Conservation (phyloP, 2,329 filamentous ascomycete genomes). For the Colletotrichum sp. region DNA sequence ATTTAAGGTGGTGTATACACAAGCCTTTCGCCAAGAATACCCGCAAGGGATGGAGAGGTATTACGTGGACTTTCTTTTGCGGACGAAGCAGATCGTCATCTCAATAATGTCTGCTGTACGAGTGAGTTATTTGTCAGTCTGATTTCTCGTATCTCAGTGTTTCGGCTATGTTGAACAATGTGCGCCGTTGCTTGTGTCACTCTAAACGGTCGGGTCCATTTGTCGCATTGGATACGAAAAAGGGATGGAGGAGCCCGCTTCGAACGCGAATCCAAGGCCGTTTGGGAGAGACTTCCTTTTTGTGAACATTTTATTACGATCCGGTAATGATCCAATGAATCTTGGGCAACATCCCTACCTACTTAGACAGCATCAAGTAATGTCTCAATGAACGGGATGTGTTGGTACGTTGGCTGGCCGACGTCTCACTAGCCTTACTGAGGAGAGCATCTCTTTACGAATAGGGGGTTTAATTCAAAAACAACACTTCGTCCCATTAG, state of each 20-base stretch:
- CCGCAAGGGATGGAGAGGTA: background rate
- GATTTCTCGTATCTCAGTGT: background rate
- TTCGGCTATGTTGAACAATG: rapidly evolving
- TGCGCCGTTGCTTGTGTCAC: background rate
- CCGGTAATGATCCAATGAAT: rapidly evolving
- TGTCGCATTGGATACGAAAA: background rate
- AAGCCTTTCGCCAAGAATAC: rapidly evolving
- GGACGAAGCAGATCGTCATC: background rate
- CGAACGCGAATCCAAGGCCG: background rate
- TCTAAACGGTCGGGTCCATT: rapidly evolving
- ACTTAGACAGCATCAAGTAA: background rate
- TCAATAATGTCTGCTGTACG: rapidly evolving
- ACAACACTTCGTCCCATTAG: too few species aligned
- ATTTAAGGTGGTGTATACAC: rapidly evolving
- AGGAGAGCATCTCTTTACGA: too few species aligned
- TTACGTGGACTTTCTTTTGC: background rate
- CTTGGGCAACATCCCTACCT: background rate
- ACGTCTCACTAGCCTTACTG: too few species aligned
- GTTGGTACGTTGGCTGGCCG: too few species aligned
- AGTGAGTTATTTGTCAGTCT: background rate
- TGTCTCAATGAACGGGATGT: background rate
- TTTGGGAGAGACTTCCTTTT: too few species aligned
- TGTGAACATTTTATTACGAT: too few species aligned
- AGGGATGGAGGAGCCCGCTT: background rate
- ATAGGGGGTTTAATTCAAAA: too few species aligned